phyloP scores from a whole-genome alignment of 2,329 filamentous ascomycete genomes.

The Penicillium hesseltinei region DNA sequence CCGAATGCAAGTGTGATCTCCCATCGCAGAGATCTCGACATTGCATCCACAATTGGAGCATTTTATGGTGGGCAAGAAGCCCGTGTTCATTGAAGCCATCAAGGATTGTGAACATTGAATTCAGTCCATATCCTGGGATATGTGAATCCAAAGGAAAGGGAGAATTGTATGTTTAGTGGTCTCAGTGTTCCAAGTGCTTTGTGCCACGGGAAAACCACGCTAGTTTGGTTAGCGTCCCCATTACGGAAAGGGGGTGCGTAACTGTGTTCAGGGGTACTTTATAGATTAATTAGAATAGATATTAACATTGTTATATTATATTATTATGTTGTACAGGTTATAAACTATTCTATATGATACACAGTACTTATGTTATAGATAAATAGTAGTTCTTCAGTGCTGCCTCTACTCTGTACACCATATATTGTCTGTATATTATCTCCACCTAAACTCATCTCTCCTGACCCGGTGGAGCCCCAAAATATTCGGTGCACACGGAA shows the following conservation, averaged over 20 bases:
- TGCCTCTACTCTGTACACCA: too few relatives aligned
- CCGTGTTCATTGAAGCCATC: conserved; percentile 54
- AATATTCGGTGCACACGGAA: neutral
- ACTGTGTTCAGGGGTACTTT: conserved; percentile 11
- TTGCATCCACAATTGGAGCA: conserved; percentile 76
- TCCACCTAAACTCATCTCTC: neutral
- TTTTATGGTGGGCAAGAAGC: conserved; percentile 79
- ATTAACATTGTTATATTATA: too few relatives aligned
- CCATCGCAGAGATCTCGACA: conserved; percentile 82
- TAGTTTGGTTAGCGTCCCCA: conserved; percentile 23
- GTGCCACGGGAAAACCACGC: conserved; percentile 9
- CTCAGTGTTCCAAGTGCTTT: neutral
- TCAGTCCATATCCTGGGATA: conserved; percentile 9
- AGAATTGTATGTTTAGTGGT: neutral
- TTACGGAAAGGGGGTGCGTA: conserved; percentile 21
- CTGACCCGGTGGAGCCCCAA: neutral
- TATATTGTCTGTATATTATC: too few relatives aligned
- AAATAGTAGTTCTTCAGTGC: too few relatives aligned
- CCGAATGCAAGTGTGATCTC: conserved; percentile 71
- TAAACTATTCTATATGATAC: neutral
- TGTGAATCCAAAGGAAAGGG: neutral
- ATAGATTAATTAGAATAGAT: too few relatives aligned
- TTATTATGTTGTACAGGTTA: too few relatives aligned
- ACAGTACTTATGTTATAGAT: too few relatives aligned
- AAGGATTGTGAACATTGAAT: conserved; percentile 14